Evolutionary conservation across 1,284 basidiomycete genomes (phyloP), one percentile per base, ranked within the genome.

Genomic region (Ceratobasidium sp.): DNA sequence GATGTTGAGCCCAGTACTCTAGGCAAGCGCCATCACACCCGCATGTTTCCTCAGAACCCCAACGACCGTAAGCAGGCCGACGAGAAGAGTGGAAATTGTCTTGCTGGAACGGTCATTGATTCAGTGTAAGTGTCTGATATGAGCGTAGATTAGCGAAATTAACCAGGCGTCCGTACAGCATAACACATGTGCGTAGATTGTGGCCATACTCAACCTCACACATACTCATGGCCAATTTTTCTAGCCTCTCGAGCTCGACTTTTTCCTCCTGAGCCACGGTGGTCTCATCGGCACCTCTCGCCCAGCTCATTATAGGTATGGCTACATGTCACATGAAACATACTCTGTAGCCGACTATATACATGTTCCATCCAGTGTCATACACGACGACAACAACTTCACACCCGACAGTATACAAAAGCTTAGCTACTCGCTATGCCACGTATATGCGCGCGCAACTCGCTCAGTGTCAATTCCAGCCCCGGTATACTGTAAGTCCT

Each of bases 401-500:
- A 86, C 84, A 1, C 88, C 91, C 0, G 91, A 94, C 81, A 85
- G 87, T 67, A 84, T 95, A 3, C 92, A 94, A 79, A 82, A 82
- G 6, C 81, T 88, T 73, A 88, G 87, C 3, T 85, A 92, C 82
- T 83, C 89, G 33, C 85, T 93, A 80, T 90, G 90, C 82, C 93
- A 92, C 82, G 88, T 92, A 86, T 94, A 92, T 80, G 90, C 90
- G 20, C 90, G 93, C 15, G 92, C 92, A 31, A 94, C 93, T 15
- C 93, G 93, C 82, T 92, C 91, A 0, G 92, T 94, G 68, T 91
- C 90, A 80, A 86, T 94, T 23, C 90, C 89, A n/a, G 90, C 91
- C 0, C 92, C 92, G 0, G 79, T 76, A 10, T 77, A 77, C 49
- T 53, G 20, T 45, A 49, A 75, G 78, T 58, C 7, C 15, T 75